Evolutionary conservation across 73 alveolate genomes (phyloP).

Genomic region (Breviolum minutum): DNA sequence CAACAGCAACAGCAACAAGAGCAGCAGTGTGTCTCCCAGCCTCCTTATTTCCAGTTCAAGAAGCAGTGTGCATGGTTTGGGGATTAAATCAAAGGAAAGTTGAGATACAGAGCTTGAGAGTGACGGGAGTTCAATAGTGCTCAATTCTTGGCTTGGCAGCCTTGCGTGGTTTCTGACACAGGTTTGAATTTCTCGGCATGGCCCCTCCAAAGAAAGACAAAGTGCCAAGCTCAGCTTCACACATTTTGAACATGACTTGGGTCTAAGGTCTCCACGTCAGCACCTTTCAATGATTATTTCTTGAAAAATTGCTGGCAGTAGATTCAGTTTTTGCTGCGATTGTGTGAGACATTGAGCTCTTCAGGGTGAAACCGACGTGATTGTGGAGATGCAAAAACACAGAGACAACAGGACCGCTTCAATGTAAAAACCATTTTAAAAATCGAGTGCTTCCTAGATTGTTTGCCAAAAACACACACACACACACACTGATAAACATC

Average conservation of each 20-base stretch:
- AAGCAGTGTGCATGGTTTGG: neutral
- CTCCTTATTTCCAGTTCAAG: neutral
- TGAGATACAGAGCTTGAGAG: neutral
- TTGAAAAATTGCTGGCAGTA: too few species aligned
- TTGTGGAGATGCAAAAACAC: conserved; percentile 76
- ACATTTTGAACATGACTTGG: too few species aligned
- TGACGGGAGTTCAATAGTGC: too few species aligned
- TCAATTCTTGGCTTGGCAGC: neutral
- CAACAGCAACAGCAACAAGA: too few species aligned
- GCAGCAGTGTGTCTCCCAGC: neutral
- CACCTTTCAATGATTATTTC: neutral
- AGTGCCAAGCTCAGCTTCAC: neutral
- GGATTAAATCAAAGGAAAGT: neutral
- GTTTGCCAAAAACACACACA: too few species aligned
- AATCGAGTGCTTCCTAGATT: too few species aligned
- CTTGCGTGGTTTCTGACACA: neutral
- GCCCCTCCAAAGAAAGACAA: conserved; percentile 86
- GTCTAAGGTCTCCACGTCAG: neutral
- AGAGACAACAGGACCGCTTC: conserved; percentile 41
- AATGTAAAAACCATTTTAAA: too few species aligned
- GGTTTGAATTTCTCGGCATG: conserved; percentile 85
- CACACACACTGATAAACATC: too few species aligned
- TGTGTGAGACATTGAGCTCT: neutral
- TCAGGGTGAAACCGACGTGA: conserved; percentile 66
- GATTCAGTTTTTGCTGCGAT: neutral